A percentile compares a stretch with the other conserved stretches of the same genome.
These are phyloP conservation scores for Carex myosuroides DNA, from an alignment of 176 grass and related monocot species.

Conservation along the genomic window DNA sequence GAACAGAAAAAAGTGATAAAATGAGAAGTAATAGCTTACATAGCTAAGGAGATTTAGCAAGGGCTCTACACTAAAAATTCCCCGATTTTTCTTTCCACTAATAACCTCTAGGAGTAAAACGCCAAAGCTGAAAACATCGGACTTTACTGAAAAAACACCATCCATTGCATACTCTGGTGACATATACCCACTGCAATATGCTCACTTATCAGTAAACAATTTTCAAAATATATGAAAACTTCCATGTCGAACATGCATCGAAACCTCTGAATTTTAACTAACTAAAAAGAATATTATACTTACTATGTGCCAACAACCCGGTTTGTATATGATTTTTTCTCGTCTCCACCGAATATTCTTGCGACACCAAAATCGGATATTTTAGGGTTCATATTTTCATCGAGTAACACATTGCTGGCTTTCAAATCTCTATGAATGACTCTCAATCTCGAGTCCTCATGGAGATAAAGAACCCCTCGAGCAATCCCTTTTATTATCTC, in stretches of 20 bases:
- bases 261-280: background rate
- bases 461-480: constrained; percentile 75
- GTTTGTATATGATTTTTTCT: constrained; percentile 50
- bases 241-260: no score
- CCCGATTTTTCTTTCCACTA: constrained; percentile 63
- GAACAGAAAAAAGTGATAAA: background rate
- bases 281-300: constrained; percentile 3
- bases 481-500: constrained; percentile 76
- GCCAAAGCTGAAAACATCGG: constrained; percentile 85
- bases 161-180: constrained; percentile 87
- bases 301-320: constrained; percentile 92
- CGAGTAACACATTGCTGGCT: constrained; percentile 77
- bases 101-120: constrained; percentile 74
- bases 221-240: background rate
- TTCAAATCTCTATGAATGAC: constrained; percentile 92
- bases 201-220: background rate
- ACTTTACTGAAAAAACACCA: constrained; percentile 87
- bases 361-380: constrained; percentile 88
- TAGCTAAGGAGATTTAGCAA: constrained; percentile 50
- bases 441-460: constrained; percentile 75
- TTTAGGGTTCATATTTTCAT: constrained; percentile 82
- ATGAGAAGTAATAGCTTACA: constrained; percentile 26
- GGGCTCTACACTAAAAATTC: constrained; percentile 30
- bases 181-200: constrained; percentile 70
- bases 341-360: constrained; percentile 56